A percentile compares a stretch with the other conserved stretches of the same genome.
These are phyloP conservation scores for Podospora comata DNA, from an alignment of 495 filamentous ascomycete genomes.

Conservation along the genomic window DNA sequence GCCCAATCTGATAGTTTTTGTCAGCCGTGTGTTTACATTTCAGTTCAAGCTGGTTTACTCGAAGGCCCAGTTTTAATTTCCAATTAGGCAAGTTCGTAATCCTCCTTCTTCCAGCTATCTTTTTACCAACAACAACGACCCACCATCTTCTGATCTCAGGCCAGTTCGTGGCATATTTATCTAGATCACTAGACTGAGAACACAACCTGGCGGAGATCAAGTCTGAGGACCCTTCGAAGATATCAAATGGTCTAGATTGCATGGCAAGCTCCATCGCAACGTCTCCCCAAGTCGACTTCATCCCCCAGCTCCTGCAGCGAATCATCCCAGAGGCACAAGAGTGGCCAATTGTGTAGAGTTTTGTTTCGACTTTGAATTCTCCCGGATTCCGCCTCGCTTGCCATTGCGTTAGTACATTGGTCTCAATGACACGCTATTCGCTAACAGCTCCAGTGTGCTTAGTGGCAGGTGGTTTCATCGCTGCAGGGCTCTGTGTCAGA, in stretches of 20 bases:
- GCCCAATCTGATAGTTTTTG: too few species aligned
- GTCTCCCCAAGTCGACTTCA: neutral
- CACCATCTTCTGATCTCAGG: too few species aligned
- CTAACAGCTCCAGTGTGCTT: constrained; percentile 16
- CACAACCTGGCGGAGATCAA: neutral
- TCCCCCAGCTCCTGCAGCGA: neutral
- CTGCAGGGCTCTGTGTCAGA: constrained; percentile 27
- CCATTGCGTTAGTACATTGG: constrained; percentile 11
- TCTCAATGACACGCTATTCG: neutral
- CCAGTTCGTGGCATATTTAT: neutral
- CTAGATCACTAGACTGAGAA: neutral
- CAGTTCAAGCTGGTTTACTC: too few species aligned
- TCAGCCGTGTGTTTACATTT: too few species aligned
- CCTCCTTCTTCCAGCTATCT: too few species aligned
- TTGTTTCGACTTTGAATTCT: constrained; percentile 20
- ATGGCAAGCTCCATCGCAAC: neutral
- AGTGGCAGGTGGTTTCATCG: constrained; percentile 24
- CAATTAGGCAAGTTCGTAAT: too few species aligned
- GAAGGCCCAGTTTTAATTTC: too few species aligned
- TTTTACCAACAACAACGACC: too few species aligned
- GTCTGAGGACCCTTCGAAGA: neutral
- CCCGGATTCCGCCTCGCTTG: constrained; percentile 11
- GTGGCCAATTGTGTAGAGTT: neutral
- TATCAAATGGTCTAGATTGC: neutral
- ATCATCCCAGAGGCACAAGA: neutral